Conservation (phyloP, 768 basidiomycete species). For the Holtermannia corniformis region DNA sequence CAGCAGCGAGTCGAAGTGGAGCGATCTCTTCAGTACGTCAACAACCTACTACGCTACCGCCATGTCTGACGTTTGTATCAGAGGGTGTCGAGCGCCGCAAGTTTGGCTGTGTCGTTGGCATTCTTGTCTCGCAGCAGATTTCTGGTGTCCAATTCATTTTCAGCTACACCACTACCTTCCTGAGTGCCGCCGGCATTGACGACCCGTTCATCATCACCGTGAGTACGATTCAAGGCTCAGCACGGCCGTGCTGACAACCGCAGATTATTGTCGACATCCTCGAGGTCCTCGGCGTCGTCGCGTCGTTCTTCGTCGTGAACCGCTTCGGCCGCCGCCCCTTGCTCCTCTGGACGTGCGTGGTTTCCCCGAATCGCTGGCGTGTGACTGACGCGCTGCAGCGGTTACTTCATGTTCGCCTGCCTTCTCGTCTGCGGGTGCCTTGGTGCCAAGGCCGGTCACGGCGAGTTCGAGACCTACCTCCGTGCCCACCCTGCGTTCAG, state of each 20-base stretch:
- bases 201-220: conserved; percentile 33
- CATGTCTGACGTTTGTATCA: too few species aligned
- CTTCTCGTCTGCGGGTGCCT: conserved; percentile 34
- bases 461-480: conserved; percentile 21
- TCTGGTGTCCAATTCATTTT: conserved; percentile 37
- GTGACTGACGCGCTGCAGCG: conserved; percentile 4
- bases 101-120: conserved; percentile 39
- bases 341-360: conserved; percentile 32
- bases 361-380: background rate
- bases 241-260: background rate
- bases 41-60: background rate
- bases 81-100: conserved; percentile 32
- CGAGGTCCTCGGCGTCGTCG: conserved; percentile 33
- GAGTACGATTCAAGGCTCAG: background rate
- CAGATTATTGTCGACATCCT: conserved; percentile 34
- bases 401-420: conserved; percentile 35
- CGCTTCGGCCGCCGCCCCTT: conserved; percentile 36
- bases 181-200: conserved; percentile 27
- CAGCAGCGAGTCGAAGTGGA: conserved; percentile 27
- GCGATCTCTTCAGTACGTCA: conserved; percentile 24
- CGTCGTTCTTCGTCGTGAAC: conserved; percentile 31
- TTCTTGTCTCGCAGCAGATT: conserved; percentile 39
- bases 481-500: conserved; percentile 17
- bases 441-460: conserved; percentile 17
- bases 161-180: conserved; percentile 24